Percentiles rank a stretch among this genome's conserved stretches.
These are phyloP conservation scores for Mallotus japonicus DNA, from an alignment of 441 rosid genomes.

Conservation along the genomic window DNA sequence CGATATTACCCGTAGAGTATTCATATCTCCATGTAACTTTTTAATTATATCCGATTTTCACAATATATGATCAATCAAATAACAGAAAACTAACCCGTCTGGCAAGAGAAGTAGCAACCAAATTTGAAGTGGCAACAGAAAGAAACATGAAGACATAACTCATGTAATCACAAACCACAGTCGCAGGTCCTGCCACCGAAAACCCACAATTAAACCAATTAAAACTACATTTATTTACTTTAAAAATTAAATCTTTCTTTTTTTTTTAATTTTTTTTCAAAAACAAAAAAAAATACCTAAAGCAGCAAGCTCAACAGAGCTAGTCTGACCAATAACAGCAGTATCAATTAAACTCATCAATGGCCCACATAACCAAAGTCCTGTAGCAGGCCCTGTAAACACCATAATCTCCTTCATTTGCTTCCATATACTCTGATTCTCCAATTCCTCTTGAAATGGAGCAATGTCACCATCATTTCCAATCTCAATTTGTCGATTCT, in stretches of 20 bases:
- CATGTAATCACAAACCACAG: slow-evolving; percentile 53
- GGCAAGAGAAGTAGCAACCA: slow-evolving; percentile 58
- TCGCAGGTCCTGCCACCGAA: slow-evolving; percentile 51
- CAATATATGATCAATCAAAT: neutral
- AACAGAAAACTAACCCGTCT: slow-evolving; percentile 34
- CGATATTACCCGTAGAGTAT: neutral
- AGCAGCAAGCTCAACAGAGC: slow-evolving; percentile 70
- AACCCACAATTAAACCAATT: slow-evolving; percentile 42
- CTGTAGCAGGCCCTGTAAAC: slow-evolving; percentile 93
- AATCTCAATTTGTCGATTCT: neutral
- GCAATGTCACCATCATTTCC: neutral
- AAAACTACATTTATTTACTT: neutral
- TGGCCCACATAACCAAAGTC: slow-evolving; percentile 91
- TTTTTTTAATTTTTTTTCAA: no score
- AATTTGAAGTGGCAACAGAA: slow-evolving; percentile 56
- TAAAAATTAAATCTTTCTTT: neutral
- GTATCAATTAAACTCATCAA: slow-evolving; percentile 96
- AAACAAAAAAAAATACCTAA: slow-evolving; percentile 34
- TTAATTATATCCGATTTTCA: neutral
- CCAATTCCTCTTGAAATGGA: slow-evolving; percentile 19
- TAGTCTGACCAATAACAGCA: slow-evolving; percentile 88
- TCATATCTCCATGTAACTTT: neutral
- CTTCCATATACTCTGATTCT: slow-evolving; percentile 43
- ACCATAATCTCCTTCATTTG: slow-evolving; percentile 75
- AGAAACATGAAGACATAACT: slow-evolving; percentile 53